Evolutionary conservation across 371 early-diverging fungal genomes (phyloP).

Genomic region (Mortierella sp.): DNA sequence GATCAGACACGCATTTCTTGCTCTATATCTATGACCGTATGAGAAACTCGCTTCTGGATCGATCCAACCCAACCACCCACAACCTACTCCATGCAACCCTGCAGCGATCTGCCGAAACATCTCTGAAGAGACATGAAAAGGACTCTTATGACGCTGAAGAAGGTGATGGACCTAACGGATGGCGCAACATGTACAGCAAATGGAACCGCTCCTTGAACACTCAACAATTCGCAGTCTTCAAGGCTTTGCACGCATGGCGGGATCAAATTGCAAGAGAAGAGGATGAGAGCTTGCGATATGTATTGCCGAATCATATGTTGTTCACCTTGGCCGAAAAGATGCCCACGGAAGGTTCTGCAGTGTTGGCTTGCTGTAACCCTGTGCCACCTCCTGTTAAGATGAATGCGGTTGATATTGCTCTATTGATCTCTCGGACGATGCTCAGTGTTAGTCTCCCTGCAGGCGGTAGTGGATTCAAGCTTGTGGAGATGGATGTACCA

Average conservation of each 20-base stretch:
- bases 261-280: slow-evolving; percentile 90
- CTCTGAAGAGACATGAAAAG: slow-evolving; percentile 78
- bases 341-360: slow-evolving; percentile 78
- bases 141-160: slow-evolving; percentile 80
- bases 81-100: slow-evolving; percentile 76
- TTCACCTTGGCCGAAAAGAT: slow-evolving; percentile 77
- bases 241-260: slow-evolving; percentile 92
- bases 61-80: slow-evolving; percentile 63
- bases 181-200: slow-evolving; percentile 75
- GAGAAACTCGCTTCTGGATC: slow-evolving; percentile 80
- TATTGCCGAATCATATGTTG: slow-evolving; percentile 92
- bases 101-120: slow-evolving; percentile 74
- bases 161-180: slow-evolving; percentile 81
- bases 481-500: slow-evolving; percentile 35
- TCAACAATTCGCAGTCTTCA: slow-evolving; percentile 81
- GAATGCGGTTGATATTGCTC: slow-evolving; percentile 82
- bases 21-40: slow-evolving; percentile 93
- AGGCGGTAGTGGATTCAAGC: slow-evolving; percentile 22
- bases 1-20: slow-evolving; percentile 95
- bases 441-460: slow-evolving; percentile 42
- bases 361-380: slow-evolving; percentile 80
- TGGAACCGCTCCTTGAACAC: slow-evolving; percentile 69
- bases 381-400: slow-evolving; percentile 87
- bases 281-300: slow-evolving; percentile 91
- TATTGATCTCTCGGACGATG: slow-evolving; percentile 67